Evolutionary conservation across 768 basidiomycete species (phyloP).

Genomic region (Podaxis sp.): DNA sequence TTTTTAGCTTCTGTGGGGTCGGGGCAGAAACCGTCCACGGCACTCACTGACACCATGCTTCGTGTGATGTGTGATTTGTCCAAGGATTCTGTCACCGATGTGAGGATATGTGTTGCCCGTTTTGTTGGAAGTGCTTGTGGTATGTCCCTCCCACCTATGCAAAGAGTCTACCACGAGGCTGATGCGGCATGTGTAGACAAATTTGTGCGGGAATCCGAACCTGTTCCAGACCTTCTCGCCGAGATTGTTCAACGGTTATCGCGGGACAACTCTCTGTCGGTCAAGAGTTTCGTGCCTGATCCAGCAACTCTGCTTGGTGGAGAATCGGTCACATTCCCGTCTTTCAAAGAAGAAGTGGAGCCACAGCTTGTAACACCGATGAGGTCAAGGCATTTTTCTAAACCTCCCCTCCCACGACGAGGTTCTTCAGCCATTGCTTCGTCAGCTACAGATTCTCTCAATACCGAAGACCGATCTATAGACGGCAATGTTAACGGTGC

Average conservation of each 20-base stretch:
- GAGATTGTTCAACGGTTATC: constrained; percentile 44
- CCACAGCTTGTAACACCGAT: background rate
- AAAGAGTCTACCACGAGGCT: constrained; percentile 5
- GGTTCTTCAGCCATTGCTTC: background rate
- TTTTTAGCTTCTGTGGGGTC: constrained; percentile 28
- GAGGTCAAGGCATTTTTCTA: constrained; percentile 11
- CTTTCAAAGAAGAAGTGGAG: background rate
- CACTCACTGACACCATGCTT: constrained; percentile 48
- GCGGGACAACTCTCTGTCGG: constrained; percentile 55
- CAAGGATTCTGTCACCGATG: constrained; percentile 71
- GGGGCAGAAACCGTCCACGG: constrained; percentile 27
- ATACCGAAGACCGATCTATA: background rate
- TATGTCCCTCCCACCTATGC: constrained; percentile 29
- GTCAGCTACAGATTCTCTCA: background rate
- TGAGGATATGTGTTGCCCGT: constrained; percentile 83
- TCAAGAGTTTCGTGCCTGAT: constrained; percentile 51
- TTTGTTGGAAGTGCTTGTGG: constrained; percentile 54
- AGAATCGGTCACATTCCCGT: constrained; percentile 6
- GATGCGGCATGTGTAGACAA: constrained; percentile 21
- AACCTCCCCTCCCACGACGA: constrained; percentile 4
- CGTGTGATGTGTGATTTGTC: constrained; percentile 50
- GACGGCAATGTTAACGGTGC: background rate
- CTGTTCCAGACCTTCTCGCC: constrained; percentile 29
- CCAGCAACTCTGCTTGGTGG: background rate
- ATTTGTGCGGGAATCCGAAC: constrained; percentile 22